Conservation (phyloP, 441 rosid genomes). For the Gossypium laxum region DNA sequence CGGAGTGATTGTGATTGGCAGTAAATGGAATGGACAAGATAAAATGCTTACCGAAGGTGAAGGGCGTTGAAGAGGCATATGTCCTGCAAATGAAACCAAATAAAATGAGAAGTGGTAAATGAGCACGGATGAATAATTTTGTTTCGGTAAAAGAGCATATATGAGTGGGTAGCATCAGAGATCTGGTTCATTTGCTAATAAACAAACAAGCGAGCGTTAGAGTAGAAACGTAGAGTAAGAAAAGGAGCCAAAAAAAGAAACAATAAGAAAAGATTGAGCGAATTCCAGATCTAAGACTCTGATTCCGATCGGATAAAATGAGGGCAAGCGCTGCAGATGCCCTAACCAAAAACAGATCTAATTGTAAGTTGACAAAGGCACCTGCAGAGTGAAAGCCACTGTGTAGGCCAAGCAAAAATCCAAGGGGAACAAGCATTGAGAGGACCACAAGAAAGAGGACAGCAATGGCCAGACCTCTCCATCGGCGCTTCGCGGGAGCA, state of each 20-base stretch:
- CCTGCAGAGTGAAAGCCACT: conserved; percentile 58
- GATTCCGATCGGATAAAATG: not conserved
- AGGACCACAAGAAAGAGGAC: conserved; percentile 58
- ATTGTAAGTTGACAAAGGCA: not conserved
- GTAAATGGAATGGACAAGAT: conserved; percentile 4
- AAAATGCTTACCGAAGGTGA: conserved; percentile 39
- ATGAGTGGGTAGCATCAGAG: not conserved
- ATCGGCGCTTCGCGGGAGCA: conserved; percentile 48
- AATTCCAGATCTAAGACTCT: not conserved
- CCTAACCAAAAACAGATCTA: not conserved
- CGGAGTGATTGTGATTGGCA: not conserved
- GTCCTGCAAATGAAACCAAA: conserved; percentile 1
- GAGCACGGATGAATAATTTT: not conserved
- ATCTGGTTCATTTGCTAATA: not conserved
- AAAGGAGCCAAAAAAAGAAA: not conserved
- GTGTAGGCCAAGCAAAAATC: conserved; percentile 78
- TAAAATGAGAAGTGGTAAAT: not conserved
- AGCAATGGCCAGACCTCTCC: conserved; percentile 36
- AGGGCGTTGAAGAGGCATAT: conserved; percentile 1
- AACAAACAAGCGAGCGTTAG: not conserved
- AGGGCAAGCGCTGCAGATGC: not conserved
- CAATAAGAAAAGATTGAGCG: not conserved
- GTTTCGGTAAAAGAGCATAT: not conserved
- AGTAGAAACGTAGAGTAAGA: not conserved
- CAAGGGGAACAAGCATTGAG: conserved; percentile 93